Percentiles rank a stretch among this genome's conserved stretches.
Evolutionary conservation across 768 basidiomycete genomes (phyloP).

Genomic region (Boletus bicolor): DNA sequence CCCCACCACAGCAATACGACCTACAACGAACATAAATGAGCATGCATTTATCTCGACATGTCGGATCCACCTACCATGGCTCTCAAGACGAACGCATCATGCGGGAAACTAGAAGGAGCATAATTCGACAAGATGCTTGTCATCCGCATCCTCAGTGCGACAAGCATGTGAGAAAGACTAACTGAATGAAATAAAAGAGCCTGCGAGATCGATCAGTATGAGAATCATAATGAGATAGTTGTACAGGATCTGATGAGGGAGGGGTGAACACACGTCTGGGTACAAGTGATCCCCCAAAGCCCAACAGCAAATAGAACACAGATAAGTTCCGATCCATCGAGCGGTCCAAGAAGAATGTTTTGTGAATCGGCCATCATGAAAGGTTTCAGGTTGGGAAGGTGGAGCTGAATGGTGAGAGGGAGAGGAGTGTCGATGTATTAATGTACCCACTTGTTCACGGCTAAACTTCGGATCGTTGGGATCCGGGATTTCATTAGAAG

Average conservation of each 20-base stretch:
- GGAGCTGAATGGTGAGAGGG: not conserved
- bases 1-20: constrained; percentile 18
- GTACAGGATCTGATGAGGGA: not conserved
- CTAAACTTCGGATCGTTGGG: not conserved
- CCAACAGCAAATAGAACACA: constrained; percentile 17
- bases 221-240: not conserved
- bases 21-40: constrained; percentile 1
- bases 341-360: not conserved
- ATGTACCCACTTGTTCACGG: not conserved
- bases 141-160: not conserved
- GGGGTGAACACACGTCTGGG: constrained; percentile 15
- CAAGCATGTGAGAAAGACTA: not conserved
- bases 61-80: constrained; percentile 7
- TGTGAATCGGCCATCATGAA: not conserved
- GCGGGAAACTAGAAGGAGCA: constrained; percentile 5
- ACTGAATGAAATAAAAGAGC: constrained; percentile 21
- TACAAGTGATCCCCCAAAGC: constrained; percentile 26
- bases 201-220: not conserved
- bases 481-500: not conserved
- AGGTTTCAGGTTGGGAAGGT: not conserved
- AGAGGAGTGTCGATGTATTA: not conserved
- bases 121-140: not conserved
- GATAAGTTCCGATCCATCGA: constrained; percentile 18
- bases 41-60: not conserved
- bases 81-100: constrained; percentile 2